A percentile compares a stretch with the other conserved stretches of the same genome.
Conservation (phyloP, 148 eudicot genomes). For the Camellia japonica region DNA sequence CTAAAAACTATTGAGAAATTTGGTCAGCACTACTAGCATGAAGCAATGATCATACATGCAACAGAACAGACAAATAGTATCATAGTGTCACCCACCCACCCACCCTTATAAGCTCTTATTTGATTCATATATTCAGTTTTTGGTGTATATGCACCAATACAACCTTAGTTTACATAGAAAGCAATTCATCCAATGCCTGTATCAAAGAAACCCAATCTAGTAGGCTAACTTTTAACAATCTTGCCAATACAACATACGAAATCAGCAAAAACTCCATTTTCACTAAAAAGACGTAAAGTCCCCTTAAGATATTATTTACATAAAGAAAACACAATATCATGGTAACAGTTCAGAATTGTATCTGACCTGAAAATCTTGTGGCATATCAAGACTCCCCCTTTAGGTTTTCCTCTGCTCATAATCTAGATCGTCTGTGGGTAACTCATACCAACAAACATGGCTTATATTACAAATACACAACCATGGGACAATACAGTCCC, state of each 20-base stretch:
- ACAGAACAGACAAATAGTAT: too few relatives aligned
- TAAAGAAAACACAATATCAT: conserved; percentile 24
- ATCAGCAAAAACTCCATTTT: neutral
- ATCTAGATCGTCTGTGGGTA: conserved; percentile 88
- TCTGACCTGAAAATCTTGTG: conserved; percentile 46
- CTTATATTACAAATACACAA: conserved; percentile 75
- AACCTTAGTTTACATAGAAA: neutral
- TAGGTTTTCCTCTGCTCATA: conserved; percentile 62
- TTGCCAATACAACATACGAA: conserved; percentile 5
- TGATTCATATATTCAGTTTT: neutral
- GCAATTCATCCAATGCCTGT: conserved; percentile 5
- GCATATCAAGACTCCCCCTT: conserved; percentile 23
- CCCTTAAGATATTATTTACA: neutral
- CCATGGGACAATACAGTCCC: conserved; percentile 88
- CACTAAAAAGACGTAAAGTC: neutral
- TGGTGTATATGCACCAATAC: conserved; percentile 1
- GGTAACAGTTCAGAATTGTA: conserved; percentile 50
- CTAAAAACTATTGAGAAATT: too few relatives aligned
- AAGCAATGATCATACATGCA: too few relatives aligned
- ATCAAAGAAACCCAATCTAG: neutral
- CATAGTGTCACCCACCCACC: too few relatives aligned
- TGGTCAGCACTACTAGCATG: neutral
- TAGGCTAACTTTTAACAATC: neutral
- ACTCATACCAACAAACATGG: conserved; percentile 89
- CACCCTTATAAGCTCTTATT: neutral